A percentile compares a stretch with the other conserved stretches of the same genome.
These are phyloP conservation scores for Radiomyces spectabilis DNA, from an alignment of 192 early-diverging fungal genomes.

Conservation along the genomic window DNA sequence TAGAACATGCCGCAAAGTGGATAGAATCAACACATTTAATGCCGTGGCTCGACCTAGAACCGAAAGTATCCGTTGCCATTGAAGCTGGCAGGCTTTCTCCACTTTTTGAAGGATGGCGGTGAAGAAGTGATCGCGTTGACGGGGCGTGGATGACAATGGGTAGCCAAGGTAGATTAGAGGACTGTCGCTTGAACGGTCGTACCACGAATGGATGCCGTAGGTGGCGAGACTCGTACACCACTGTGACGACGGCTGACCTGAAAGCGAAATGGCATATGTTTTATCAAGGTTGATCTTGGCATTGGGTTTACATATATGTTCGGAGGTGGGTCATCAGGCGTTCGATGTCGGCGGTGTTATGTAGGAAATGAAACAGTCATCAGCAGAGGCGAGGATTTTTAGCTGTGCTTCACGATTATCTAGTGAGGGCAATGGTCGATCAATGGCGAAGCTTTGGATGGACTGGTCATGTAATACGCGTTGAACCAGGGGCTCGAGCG, in stretches of 20 bases:
- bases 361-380: conserved; percentile 8
- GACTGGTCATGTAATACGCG: too few species aligned
- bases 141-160: not conserved
- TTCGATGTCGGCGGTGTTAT: not conserved
- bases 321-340: not conserved
- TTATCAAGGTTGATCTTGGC: conserved; percentile 14
- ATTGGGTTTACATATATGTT: conserved; percentile 7
- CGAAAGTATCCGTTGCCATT: not conserved
- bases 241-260: not conserved
- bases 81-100: not conserved
- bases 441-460: too few species aligned
- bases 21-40: not conserved
- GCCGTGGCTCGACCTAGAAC: not conserved
- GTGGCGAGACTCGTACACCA: not conserved
- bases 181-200: not conserved
- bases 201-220: not conserved
- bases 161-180: not conserved
- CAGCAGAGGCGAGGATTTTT: too few species aligned
- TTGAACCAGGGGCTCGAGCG: conserved; percentile 29
- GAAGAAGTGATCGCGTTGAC: not conserved
- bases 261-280: conserved; percentile 9
- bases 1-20: conserved; percentile 7
- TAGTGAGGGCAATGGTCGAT: too few species aligned
- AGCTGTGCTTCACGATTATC: too few species aligned
- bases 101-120: not conserved